Evolutionary conservation across 108 stramenopile genomes (phyloP).

Genomic region (Cylindrotheca fusiformis): DNA sequence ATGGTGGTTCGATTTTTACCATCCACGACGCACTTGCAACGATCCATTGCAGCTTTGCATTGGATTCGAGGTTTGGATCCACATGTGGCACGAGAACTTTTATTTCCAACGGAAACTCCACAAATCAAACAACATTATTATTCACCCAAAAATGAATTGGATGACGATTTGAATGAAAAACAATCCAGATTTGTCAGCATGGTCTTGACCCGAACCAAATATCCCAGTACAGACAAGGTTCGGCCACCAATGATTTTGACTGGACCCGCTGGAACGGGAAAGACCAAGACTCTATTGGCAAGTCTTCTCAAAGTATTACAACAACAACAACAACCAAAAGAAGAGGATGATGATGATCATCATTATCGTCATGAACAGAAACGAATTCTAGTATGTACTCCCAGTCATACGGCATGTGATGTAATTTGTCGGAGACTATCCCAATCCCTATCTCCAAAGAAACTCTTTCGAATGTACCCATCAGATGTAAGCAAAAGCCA

Average conservation of each 20-base stretch:
- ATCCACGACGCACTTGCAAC: conserved; percentile 19
- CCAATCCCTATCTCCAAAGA: conserved; percentile 19
- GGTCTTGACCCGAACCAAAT: conserved; percentile 47
- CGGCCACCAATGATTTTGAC: conserved; percentile 70
- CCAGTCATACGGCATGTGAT: conserved; percentile 72
- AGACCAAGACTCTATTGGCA: conserved; percentile 57
- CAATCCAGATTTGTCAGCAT: conserved; percentile 45
- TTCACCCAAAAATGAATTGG: no score
- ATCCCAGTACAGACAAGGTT: conserved; percentile 38
- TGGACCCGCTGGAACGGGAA: conserved; percentile 67
- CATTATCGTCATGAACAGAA: conserved; percentile 2
- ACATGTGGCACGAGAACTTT: conserved; percentile 23
- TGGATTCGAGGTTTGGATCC: conserved; percentile 38
- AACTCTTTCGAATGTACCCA: conserved; percentile 55
- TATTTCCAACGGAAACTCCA: conserved; percentile 48
- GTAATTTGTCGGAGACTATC: conserved; percentile 56
- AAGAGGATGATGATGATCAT: conserved; percentile 2
- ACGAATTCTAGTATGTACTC: conserved; percentile 62
- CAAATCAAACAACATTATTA: conserved; percentile 3
- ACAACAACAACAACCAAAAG: not conserved
- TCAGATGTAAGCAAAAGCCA: conserved; percentile 18
- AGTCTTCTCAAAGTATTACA: conserved; percentile 40
- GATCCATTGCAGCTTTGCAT: conserved; percentile 47
- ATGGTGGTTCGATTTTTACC: conserved; percentile 44
- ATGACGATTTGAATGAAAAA: conserved; percentile 1